Conservation (phyloP, 2,329 filamentous ascomycete species). For the Claviceps monticola region DNA sequence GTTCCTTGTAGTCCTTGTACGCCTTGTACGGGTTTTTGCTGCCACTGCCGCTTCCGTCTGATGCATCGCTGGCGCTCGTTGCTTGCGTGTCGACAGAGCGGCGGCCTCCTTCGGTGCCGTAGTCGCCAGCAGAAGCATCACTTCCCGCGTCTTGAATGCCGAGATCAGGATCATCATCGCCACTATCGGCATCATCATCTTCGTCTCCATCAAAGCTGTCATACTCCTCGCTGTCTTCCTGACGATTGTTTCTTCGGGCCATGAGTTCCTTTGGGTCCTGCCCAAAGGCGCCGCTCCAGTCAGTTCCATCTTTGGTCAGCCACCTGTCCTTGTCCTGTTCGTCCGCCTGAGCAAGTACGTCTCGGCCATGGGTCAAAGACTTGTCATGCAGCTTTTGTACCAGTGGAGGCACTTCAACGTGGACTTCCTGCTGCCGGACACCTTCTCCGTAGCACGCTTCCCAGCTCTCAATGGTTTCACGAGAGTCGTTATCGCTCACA, state of each 20-base stretch:
- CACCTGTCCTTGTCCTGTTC: slow-evolving; percentile 64
- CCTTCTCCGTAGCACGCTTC: slow-evolving; percentile 84
- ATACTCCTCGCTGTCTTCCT: slow-evolving; percentile 22
- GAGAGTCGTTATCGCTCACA: slow-evolving; percentile 71
- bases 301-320: slow-evolving; percentile 65
- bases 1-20: slow-evolving; percentile 49
- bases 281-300: slow-evolving; percentile 81
- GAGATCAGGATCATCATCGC: slow-evolving; percentile 32
- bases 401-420: slow-evolving; percentile 56
- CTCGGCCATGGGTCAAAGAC: slow-evolving; percentile 64
- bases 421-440: slow-evolving; percentile 57
- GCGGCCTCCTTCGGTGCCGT: slow-evolving; percentile 14
- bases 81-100: slow-evolving; percentile 27
- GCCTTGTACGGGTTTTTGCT: slow-evolving; percentile 41
- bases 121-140: slow-evolving; percentile 12
- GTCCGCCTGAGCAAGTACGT: slow-evolving; percentile 60
- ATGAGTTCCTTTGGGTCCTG: slow-evolving; percentile 49
- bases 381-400: slow-evolving; percentile 69
- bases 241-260: slow-evolving; percentile 17
- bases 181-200: slow-evolving; percentile 20
- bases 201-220: slow-evolving; percentile 24
- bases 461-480: slow-evolving; percentile 91
- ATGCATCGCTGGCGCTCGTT: slow-evolving; percentile 18
- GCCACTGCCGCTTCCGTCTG: slow-evolving; percentile 21
- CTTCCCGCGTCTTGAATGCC: slow-evolving; percentile 43